phyloP scores from a whole-genome alignment of 306 rosid genomes.

The Sindora glabra region DNA sequence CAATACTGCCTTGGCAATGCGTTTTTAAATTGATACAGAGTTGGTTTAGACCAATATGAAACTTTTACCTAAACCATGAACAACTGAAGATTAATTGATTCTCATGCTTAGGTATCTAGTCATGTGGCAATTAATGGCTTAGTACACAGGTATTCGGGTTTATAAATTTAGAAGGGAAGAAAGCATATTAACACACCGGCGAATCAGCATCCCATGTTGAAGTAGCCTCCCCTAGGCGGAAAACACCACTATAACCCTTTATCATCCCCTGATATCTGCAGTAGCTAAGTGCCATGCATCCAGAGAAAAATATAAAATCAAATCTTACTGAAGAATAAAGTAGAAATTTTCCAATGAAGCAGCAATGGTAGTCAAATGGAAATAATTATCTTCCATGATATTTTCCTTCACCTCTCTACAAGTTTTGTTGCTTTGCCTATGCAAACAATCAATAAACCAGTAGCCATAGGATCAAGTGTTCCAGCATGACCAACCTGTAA shows the following conservation, averaged over 20 bases:
- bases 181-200: slow-evolving; percentile 50
- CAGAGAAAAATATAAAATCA: background rate
- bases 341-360: background rate
- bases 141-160: background rate
- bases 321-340: slow-evolving; percentile 4
- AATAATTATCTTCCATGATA: background rate
- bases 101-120: background rate
- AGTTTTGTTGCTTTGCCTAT: slow-evolving; percentile 92
- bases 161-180: slow-evolving; percentile 3
- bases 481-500: slow-evolving; percentile 97
- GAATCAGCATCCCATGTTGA: slow-evolving; percentile 99
- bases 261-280: slow-evolving; percentile 91
- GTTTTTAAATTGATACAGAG: too few relatives aligned
- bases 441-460: slow-evolving; percentile 91
- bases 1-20: slow-evolving; percentile 7
- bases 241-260: slow-evolving; percentile 90
- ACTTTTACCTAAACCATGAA: background rate
- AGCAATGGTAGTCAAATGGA: background rate
- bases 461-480: slow-evolving; percentile 98
- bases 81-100: background rate
- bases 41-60: background rate
- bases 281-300: slow-evolving; percentile 13
- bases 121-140: background rate
- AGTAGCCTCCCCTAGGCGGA: slow-evolving; percentile 97
- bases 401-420: slow-evolving; percentile 55